Base-by-base conservation (phyloP, 2,329 filamentous ascomycete species). In the Dryadomyces quercivorus region DNA sequence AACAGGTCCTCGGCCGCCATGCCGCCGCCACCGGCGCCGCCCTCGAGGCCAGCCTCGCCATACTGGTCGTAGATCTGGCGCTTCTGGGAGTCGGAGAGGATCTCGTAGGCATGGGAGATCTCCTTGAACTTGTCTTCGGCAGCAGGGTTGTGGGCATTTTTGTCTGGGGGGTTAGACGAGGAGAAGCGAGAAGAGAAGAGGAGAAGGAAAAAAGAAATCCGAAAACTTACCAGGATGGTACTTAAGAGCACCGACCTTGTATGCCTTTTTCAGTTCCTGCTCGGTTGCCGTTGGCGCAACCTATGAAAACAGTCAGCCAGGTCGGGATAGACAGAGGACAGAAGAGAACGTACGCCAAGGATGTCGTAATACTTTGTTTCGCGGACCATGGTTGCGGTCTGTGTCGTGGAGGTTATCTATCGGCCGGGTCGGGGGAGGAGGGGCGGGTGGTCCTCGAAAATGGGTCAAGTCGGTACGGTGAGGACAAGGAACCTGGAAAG, bases 101-200 rank as follows among this genome's bases (percentile, higher is more conserved):
- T 80, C 76, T 98, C 93, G 73, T 97, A 98, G 58, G 93, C 93
- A 67, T 92, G 85, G 61, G 90, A 95, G 58, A 96, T 80, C 65
- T 96, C 91, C 77, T 98, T 97, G 84, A 98, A 98, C 73, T 96
- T 98, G 58, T 95, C 90, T 63, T 92, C 90, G 52, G 93, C 91
- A 26, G 84, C 86, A 44, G 91, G 90, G 75, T 95, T 94, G 75
- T 93, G 83, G 60, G 85, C 82, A 72, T 98, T 98, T 80, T 98
- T 98, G 73, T 98, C 92, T 94, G 62, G 43, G 26, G n/a, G n/a
- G n/a, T n/a, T n/a, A n/a, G n/a, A n/a, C n/a, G n/a, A n/a, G n/a
- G n/a, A n/a, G n/a, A n/a, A n/a, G n/a, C n/a, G n/a, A n/a, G n/a
- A n/a, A n/a, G n/a, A n/a, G n/a, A n/a, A n/a, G n/a, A n/a, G n/a